Evolutionary conservation across 2,329 filamentous ascomycete species (phyloP).

Genomic region (Nothomitra cinnamomea): DNA sequence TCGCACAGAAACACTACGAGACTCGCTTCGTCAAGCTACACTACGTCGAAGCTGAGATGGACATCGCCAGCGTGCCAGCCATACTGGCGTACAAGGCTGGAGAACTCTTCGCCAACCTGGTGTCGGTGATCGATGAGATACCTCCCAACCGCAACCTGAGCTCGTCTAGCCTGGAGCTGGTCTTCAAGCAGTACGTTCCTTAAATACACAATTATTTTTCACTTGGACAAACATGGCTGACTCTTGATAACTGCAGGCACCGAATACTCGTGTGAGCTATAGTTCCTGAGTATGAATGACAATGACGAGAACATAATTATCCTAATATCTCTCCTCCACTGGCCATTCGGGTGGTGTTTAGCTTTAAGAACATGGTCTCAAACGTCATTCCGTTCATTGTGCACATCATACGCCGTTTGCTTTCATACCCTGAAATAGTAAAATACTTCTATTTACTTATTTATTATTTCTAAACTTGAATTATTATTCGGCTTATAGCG

Average conservation of each 20-base stretch:
- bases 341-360: neutral
- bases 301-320: neutral
- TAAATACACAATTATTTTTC: neutral
- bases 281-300: neutral
- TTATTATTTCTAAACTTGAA: too few species aligned
- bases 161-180: slow-evolving; percentile 36
- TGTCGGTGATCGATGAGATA: slow-evolving; percentile 74
- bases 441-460: too few species aligned
- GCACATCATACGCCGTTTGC: too few species aligned
- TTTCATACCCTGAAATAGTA: too few species aligned
- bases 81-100: slow-evolving; percentile 78
- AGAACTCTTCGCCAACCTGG: slow-evolving; percentile 78
- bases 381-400: too few species aligned
- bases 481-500: too few species aligned
- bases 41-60: slow-evolving; percentile 86
- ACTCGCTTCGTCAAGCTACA: slow-evolving; percentile 83
- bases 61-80: slow-evolving; percentile 72
- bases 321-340: neutral
- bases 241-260: neutral
- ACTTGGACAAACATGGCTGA: neutral
- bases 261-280: neutral
- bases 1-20: slow-evolving; percentile 53
- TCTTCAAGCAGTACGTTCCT: slow-evolving; percentile 35
- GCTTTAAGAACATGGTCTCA: too few species aligned
- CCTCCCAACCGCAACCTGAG: slow-evolving; percentile 33